These are phyloP conservation scores for Cenchrus purpureus DNA, from an alignment of 176 grass and related monocot species.

Conservation along the genomic window DNA sequence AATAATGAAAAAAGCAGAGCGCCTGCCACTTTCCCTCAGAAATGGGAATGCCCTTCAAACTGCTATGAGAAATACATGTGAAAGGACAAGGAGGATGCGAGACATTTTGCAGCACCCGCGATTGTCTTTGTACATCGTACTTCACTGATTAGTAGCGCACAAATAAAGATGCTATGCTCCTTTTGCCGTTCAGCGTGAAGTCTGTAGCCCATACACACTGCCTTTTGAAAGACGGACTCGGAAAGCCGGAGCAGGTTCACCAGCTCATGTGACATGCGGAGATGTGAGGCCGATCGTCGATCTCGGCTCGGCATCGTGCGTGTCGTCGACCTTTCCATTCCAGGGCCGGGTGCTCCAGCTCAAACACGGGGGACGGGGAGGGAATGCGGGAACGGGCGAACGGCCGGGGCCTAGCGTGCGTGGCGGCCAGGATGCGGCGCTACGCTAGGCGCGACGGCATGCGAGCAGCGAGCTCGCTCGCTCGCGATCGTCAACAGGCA, in stretches of 20 bases:
- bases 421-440: too few species aligned
- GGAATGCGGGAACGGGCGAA: too few species aligned
- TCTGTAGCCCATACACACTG: not conserved
- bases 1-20: not conserved
- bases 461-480: not conserved
- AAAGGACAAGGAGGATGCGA: not conserved
- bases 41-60: not conserved
- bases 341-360: too few species aligned
- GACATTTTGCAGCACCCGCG: not conserved
- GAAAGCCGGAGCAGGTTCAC: not conserved
- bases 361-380: too few species aligned
- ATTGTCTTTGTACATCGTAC: not conserved
- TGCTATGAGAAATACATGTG: not conserved
- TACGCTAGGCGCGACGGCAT: too few species aligned
- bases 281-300: not conserved
- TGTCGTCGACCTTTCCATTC: not conserved
- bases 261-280: not conserved
- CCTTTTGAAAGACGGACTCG: not conserved
- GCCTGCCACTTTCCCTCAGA: not conserved
- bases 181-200: conserved; percentile 6
- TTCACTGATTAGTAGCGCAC: not conserved
- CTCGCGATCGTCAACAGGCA: too few species aligned
- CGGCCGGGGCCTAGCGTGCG: too few species aligned
- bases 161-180: not conserved
- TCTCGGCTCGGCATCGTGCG: not conserved